Evolutionary conservation across 2,329 filamentous ascomycete genomes (phyloP).

Genomic region (Plenodomus biglobosus): DNA sequence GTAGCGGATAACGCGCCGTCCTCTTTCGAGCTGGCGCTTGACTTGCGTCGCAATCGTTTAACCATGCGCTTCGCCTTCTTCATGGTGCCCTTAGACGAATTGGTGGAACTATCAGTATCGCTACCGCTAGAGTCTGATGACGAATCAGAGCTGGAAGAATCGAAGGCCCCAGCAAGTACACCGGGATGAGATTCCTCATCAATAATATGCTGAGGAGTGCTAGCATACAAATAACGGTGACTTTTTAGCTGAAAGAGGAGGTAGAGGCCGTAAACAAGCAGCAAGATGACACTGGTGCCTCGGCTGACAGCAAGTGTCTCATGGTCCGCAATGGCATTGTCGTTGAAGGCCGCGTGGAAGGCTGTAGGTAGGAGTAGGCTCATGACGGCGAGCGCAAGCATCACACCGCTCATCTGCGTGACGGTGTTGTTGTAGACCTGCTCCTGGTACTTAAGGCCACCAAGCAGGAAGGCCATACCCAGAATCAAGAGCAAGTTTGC

Average conservation of each 20-base stretch:
- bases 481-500: constrained; percentile 86
- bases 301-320: constrained; percentile 82
- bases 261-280: constrained; percentile 81
- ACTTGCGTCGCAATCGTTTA: constrained; percentile 73
- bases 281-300: constrained; percentile 81
- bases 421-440: constrained; percentile 96
- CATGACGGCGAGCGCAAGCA: constrained; percentile 86
- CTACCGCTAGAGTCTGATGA: constrained; percentile 45
- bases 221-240: constrained; percentile 87
- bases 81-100: constrained; percentile 68
- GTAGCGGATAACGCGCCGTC: constrained; percentile 51
- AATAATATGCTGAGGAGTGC: constrained; percentile 87
- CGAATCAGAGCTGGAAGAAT: constrained; percentile 64
- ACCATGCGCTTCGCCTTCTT: constrained; percentile 77
- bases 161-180: constrained; percentile 77
- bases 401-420: constrained; percentile 92
- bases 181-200: constrained; percentile 89
- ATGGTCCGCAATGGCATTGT: constrained; percentile 62
- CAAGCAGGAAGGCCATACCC: constrained; percentile 87
- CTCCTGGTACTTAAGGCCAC: constrained; percentile 83
- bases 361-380: constrained; percentile 88
- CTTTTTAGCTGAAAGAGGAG: constrained; percentile 90
- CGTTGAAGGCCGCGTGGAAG: constrained; percentile 83
- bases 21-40: constrained; percentile 70
- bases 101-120: constrained; percentile 68